A percentile compares a stretch with the other conserved stretches of the same genome.
These are phyloP conservation scores for Medicago ruthenica DNA, from an alignment of 306 rosid species.

Conservation along the genomic window DNA sequence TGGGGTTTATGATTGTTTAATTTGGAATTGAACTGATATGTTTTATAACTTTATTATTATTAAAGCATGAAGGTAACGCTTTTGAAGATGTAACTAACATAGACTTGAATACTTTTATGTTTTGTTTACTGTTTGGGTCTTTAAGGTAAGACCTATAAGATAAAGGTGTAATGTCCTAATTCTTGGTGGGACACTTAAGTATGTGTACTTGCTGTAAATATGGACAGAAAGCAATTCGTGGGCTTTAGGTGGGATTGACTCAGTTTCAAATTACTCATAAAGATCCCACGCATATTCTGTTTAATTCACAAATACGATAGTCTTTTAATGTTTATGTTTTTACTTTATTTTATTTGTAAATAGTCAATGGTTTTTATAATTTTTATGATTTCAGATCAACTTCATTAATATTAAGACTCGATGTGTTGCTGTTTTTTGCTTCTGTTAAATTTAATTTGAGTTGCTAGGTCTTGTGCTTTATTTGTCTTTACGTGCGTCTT, in stretches of 20 bases:
- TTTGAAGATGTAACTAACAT: not conserved
- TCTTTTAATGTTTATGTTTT: not conserved
- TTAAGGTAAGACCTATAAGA: slow-evolving; percentile 14
- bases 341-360: too few species aligned
- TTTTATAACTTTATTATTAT: slow-evolving; percentile 7
- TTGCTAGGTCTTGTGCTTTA: not conserved
- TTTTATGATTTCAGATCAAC: not conserved
- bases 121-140: not conserved
- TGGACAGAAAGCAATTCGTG: slow-evolving; percentile 65
- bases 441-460: not conserved
- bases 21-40: slow-evolving; percentile 22
- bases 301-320: too few species aligned
- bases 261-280: slow-evolving; percentile 61
- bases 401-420: slow-evolving; percentile 1
- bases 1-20: slow-evolving; percentile 18
- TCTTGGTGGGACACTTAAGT: slow-evolving; percentile 77
- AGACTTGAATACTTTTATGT: not conserved
- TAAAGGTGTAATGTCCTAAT: slow-evolving; percentile 66
- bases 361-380: too few species aligned
- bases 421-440: not conserved
- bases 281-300: slow-evolving; percentile 36
- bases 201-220: slow-evolving; percentile 80
- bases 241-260: slow-evolving; percentile 76
- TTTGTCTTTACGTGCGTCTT: not conserved
- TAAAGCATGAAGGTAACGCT: not conserved